Evolutionary conservation across 1,284 basidiomycete genomes (phyloP).

Genomic region (Apiotrichum mycotoxinovorans): DNA sequence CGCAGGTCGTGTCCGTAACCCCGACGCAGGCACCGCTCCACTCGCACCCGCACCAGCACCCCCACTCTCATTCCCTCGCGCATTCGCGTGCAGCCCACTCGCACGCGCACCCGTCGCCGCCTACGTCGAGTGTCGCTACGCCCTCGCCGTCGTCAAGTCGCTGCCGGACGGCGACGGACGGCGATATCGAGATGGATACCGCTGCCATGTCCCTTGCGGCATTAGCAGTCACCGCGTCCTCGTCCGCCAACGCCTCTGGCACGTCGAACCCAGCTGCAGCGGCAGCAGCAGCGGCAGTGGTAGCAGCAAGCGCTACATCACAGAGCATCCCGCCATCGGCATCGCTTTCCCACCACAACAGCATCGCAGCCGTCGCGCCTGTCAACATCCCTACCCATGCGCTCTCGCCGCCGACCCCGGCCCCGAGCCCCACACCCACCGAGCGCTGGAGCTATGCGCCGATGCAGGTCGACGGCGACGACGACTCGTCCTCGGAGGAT

Average conservation of each 20-base stretch:
- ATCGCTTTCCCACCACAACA: not conserved
- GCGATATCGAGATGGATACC: not conserved
- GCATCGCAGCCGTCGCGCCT: constrained; percentile 8
- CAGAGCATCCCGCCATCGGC: not conserved
- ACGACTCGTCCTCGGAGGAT: not conserved
- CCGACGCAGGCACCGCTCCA: not conserved
- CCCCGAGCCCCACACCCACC: constrained; percentile 19
- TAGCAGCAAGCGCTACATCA: not conserved
- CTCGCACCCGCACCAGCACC: not conserved
- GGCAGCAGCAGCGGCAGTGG: no score
- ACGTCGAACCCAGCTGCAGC: no score
- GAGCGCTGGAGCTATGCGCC: constrained; percentile 15
- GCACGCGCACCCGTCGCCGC: constrained; percentile 3
- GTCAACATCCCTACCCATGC: constrained; percentile 22
- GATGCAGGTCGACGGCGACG: constrained; percentile 3
- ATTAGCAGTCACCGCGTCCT: not conserved
- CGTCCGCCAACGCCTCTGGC: no score
- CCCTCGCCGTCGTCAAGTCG: not conserved
- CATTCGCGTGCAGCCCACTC: not conserved
- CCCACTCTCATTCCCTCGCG: not conserved
- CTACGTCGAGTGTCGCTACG: constrained; percentile 4
- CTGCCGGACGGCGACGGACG: not conserved
- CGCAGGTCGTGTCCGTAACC: not conserved
- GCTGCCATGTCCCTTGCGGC: not conserved
- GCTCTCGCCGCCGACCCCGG: constrained; percentile 19